Evolutionary conservation across 345 rosid genomes (phyloP), one percentile per base, ranked within the genome.

Genomic region (Salix dunnii): DNA sequence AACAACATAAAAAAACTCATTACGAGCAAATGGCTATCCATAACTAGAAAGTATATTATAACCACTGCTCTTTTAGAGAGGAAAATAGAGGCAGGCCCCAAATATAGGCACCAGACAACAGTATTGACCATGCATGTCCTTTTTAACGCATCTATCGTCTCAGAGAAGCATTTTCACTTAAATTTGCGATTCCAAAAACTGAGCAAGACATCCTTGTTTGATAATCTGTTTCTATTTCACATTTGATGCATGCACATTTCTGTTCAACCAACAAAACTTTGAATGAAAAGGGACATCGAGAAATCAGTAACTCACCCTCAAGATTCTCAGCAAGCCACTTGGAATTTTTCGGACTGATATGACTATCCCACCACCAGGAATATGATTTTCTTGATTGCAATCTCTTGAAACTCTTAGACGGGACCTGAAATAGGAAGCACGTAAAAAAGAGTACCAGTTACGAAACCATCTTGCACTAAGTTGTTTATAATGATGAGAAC

Each of bases 321-420:
- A 86, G 77, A 76, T 86, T 85, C 68, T 87, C 90, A 28, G 79
- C 81, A 64, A 87, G 87, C 82, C 88, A 91, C 62, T 79, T 76
- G 1, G 92, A 80, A 53, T 78, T 78, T 73, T 77, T 82, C 14
- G 85, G 76, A 46, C 75, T 79, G 40, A 81, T 71, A 36, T 82
- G 81, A 77, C 79, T 66, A 74, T 82, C 82, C 85, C 85, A 78
- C 84, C 84, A 82, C 84, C 84, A 82, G 27, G 81, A 82, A 58
- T 82, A 81, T 42, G 84, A 82, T 46, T 74, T 82, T 69, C 49
- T 82, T 21, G 79, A 66, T 11, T 77, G 76, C 76, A 71, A 21
- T 68, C 79, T 74, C 73, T 71, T 82, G 7, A 58, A 25, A 40
- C 36, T 35, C 72, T 70, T 74, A 40, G 81, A 74, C 2, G 23